Evolutionary conservation across 192 early-diverging fungal species (phyloP), one percentile per base, ranked within the genome.

Genomic region (Coemansia sp.): DNA sequence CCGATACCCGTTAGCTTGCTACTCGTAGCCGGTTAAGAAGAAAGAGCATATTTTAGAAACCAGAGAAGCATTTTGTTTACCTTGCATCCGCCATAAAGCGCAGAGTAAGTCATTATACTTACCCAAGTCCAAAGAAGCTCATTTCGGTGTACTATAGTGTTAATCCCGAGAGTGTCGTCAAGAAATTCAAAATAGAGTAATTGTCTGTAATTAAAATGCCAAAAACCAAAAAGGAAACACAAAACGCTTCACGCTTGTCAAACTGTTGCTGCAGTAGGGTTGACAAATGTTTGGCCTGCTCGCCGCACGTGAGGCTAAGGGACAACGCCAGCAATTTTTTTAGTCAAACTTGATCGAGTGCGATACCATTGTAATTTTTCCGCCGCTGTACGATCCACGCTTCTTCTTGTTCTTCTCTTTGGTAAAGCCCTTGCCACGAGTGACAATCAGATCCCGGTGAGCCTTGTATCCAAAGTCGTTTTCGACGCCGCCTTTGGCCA

Each of bases 391-490:
- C 40, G 89, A 87, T 21, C 94, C 94, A 50, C 91, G 82, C 85
- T 96, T 96, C 81, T 98, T 98, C 82, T 97, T 97, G 59, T 91
- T 92, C 85, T 98, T 98, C 65, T 96, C 94, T 12, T 87, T 88
- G 38, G 91, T 85, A 83, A 98, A 98, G 22, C 86, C 85, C 77
- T 93, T 93, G 42, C 96, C 96, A 27, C 88, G 81, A 14, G 87
- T 93, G 42, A 89, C 87, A 55, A 94, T 88, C 61, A 98, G 82
- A 54, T 98, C 96, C 73, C 83, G 81, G 66, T 97, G 88, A 13
- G 96, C 96, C 64, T 91, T 95, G 77, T 89, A 83, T 17, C 96
- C 96, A 77, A 95, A 98, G 47, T 86, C 82, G 30, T 46, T 68
- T 9, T 80, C 82, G 17, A 83, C 82, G 4, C 87, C 85, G 69